phyloP scores from a whole-genome alignment of 257 asterid species.

The Solanum pennellii region DNA sequence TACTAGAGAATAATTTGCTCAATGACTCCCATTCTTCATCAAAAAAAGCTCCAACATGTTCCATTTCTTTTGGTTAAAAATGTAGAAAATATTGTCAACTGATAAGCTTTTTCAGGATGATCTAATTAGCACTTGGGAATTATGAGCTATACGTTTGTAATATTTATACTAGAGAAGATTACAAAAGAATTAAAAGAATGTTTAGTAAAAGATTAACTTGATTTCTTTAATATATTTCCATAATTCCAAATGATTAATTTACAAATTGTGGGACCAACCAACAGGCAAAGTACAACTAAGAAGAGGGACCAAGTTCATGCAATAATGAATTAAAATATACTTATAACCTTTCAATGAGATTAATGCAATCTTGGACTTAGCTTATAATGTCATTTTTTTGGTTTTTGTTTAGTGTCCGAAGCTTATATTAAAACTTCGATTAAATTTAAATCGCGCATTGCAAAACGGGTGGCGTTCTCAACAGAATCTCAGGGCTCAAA shows the following conservation, averaged over 20 bases:
- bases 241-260: conserved; percentile 15
- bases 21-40: conserved; percentile 67
- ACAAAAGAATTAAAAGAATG: conserved; percentile 7
- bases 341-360: not conserved
- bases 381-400: not conserved
- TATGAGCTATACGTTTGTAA: conserved; percentile 1
- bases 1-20: conserved; percentile 38
- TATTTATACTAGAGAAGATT: conserved; percentile 34
- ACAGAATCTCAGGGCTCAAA: not conserved
- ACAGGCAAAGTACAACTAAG: conserved; percentile 61
- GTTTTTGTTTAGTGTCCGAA: not conserved
- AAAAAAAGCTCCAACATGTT: conserved; percentile 37
- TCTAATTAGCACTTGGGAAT: conserved; percentile 16
- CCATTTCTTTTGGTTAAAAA: conserved; percentile 25
- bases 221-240: conserved; percentile 14
- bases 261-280: conserved; percentile 34
- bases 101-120: not conserved
- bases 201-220: conserved; percentile 33
- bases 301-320: conserved; percentile 32
- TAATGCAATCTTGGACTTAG: conserved; percentile 10
- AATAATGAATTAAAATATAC: conserved; percentile 11
- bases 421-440: no score
- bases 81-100: not conserved
- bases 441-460: not conserved
- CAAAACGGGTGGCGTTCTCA: fast-evolving